Base-by-base conservation (phyloP, 257 asterid genomes). In the Fraxinus excelsior region DNA sequence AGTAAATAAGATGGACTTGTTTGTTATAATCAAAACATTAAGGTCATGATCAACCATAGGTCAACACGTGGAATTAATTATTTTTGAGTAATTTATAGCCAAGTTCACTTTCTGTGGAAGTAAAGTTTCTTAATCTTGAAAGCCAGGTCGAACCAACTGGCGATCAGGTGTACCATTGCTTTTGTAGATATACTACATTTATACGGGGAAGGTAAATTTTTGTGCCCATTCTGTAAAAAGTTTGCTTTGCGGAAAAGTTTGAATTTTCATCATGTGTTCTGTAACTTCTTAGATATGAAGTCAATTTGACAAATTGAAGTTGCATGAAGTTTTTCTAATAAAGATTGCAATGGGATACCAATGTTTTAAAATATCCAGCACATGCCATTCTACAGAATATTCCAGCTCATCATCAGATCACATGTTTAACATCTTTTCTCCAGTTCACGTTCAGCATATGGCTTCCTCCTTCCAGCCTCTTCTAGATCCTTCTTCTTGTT, bases 31-130 rank as follows among this genome's bases (percentile, higher is more conserved):
- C n/a, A n/a, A n/a, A n/a, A n/a, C n/a, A n/a, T n/a, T n/a, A n/a
- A n/a, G n/a, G n/a, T n/a, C n/a, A n/a, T n/a, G n/a, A n/a, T n/a
- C n/a, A n/a, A n/a, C n/a, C n/a, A n/a, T n/a, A n/a, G n/a, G n/a
- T n/a, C n/a, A n/a, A n/a, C n/a, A n/a, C 90, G 1, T 79, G 82
- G 68, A 86, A 82, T 77, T 90, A 53, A 90, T 82, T 7, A 1
- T 60, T 21, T 60, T 23, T 23, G 9, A 25, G 35, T 38, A 18
- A 42, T 34, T 35, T 71, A 60, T 67, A 31, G 74, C 66, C 28
- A 31, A 29, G 69, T 66, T 67, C 67, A 49, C 42, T 73, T 67
- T 35, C 67, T 38, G 16, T 21, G 29, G n/a, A 60, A 60, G 14
- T 23, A 25, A 60, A 60, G 67, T 60, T 60, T 60, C 18, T 11